Evolutionary conservation across 2,329 filamentous ascomycete genomes (phyloP).

Genomic region (Lasiodiplodia sp.): DNA sequence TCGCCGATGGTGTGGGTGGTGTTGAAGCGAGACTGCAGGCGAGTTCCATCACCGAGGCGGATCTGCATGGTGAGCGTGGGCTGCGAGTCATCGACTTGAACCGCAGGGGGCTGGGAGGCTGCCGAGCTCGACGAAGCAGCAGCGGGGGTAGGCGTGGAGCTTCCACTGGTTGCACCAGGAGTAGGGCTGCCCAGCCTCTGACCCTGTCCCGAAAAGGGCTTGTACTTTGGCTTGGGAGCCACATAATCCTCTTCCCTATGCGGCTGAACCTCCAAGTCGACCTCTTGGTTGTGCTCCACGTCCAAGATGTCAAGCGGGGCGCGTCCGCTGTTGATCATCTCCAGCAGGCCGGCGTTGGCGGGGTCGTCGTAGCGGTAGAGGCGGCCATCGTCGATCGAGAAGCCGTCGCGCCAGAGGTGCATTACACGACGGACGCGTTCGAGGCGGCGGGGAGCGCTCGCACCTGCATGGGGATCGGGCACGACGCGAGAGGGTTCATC

Average conservation of each 20-base stretch:
- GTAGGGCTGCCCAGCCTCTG: constrained; percentile 79
- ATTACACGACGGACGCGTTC: constrained; percentile 71
- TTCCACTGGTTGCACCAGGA: constrained; percentile 62
- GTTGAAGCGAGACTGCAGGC: constrained; percentile 83
- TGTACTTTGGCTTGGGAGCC: constrained; percentile 75
- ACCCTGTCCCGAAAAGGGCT: constrained; percentile 75
- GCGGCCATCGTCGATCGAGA: constrained; percentile 83
- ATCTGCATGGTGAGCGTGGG: constrained; percentile 77
- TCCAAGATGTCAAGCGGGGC: constrained; percentile 81
- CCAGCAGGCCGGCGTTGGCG: constrained; percentile 72
- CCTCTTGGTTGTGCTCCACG: constrained; percentile 74
- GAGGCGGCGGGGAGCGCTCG: constrained; percentile 45
- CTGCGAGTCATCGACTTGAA: constrained; percentile 68
- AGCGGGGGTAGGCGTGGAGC: constrained; percentile 45
- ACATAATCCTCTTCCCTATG: constrained; percentile 79
- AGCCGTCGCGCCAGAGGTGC: constrained; percentile 84
- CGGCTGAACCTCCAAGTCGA: constrained; percentile 78
- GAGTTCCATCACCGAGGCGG: constrained; percentile 78
- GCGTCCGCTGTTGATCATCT: constrained; percentile 78
- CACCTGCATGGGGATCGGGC: constrained; percentile 61
- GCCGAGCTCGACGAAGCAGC: constrained; percentile 39
- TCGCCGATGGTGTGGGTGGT: constrained; percentile 78
- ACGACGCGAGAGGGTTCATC: constrained; percentile 74
- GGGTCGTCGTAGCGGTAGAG: constrained; percentile 82
- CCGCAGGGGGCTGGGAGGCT: constrained; percentile 42